Evolutionary conservation across 2,329 filamentous ascomycete genomes (phyloP), one percentile per base, ranked within the genome.

Genomic region (Phaeophleospora eucalypticola): DNA sequence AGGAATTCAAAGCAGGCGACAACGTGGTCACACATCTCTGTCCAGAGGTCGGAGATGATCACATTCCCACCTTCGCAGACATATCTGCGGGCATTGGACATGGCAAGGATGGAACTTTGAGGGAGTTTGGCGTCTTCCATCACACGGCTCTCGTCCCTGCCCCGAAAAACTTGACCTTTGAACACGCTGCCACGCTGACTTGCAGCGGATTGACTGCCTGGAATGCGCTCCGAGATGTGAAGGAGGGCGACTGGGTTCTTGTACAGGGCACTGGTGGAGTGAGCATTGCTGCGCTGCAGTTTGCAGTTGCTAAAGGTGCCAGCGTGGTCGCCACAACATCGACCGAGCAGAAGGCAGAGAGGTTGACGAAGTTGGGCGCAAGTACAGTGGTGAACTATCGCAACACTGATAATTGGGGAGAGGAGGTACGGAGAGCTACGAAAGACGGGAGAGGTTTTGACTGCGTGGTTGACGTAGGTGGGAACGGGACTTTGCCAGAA

Each of bases 231-330:
- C 60, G 59, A 43, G 58, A 60, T 3, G 37, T 64, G 8, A 54
- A 53, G 45, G 36, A 54, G n/a, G 67, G 63, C 0, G 53, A 64
- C 19, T 66, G 59, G 29, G 79, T 85, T 3, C 71, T 86, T 32
- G 79, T 80, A 2, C 80, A 84, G 64, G 82, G 82, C 9, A 84
- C 81, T 0, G 82, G 82, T 17, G 82, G 82, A 43, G 82, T 86
- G 7, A 79, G 75, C 53, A 72, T 84, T 49, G 82, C 82, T 43
- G 82, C 75, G 3, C 62, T 84, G 20, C 82, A 75, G 62, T 72
- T 73, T 48, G 71, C 71, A n/a, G 65, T 69, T 35, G 73, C 75
- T 0, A 70, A 69, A 0, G 77, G 76, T 12, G 78, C 77, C 0
- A 69, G 60, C 4, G 76, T 81, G 32, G 76, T 81, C 37, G 74